Conservation (phyloP, 208 protist species). For the Porcisia hertigi region DNA sequence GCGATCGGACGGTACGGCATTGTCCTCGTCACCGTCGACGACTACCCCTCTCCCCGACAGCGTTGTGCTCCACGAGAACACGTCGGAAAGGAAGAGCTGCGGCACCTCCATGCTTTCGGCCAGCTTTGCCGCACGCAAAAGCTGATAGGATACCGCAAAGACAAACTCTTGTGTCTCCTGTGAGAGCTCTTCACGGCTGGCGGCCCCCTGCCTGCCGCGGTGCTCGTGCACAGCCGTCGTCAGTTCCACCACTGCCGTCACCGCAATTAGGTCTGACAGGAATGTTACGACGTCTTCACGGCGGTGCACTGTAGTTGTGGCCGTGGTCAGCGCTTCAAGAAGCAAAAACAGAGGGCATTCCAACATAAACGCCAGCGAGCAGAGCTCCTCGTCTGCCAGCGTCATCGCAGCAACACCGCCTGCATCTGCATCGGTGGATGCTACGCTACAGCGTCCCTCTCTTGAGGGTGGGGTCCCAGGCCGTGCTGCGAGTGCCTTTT, state of each 20-base stretch:
- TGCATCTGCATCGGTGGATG: neutral
- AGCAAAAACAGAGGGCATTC: conserved; percentile 30
- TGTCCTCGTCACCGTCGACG: conserved; percentile 58
- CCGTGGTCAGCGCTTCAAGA: conserved; percentile 42
- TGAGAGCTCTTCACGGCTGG: too few species aligned
- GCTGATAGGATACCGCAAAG: conserved; percentile 45
- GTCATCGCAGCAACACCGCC: neutral
- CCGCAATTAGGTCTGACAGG: conserved; percentile 34
- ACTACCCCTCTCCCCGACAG: conserved; percentile 41
- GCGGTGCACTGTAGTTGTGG: conserved; percentile 41
- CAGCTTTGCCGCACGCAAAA: conserved; percentile 59
- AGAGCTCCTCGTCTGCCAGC: conserved; percentile 9
- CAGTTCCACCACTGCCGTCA: conserved; percentile 32
- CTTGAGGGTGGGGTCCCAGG: neutral
- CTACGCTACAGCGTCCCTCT: neutral
- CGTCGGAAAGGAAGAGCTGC: conserved; percentile 53
- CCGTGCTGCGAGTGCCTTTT: conserved; percentile 3
- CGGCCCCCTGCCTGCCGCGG: neutral
- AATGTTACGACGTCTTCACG: conserved; percentile 39
- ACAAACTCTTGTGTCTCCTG: conserved; percentile 21
- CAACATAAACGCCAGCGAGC: conserved; percentile 12
- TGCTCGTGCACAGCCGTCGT: neutral
- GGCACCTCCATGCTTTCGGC: conserved; percentile 70
- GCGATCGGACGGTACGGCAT: conserved; percentile 46
- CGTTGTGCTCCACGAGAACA: conserved; percentile 33